These are phyloP conservation scores for Fusarium sp. DNA, from an alignment of 2,329 filamentous ascomycete species.

Conservation along the genomic window DNA sequence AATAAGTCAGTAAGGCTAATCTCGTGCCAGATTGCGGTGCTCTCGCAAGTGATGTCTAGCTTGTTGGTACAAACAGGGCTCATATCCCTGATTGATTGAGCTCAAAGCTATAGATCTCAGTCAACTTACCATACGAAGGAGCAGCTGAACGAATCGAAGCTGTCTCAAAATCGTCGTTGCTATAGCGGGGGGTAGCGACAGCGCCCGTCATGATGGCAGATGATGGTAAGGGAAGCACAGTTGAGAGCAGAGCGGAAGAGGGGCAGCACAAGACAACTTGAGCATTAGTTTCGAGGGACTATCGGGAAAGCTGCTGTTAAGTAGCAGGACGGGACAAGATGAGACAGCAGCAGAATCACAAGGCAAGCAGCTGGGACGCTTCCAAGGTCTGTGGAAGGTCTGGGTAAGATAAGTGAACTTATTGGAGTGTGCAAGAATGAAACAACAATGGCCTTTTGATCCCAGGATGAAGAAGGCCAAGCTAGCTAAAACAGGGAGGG, in stretches of 20 bases:
- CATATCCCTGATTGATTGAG: conserved; percentile 1
- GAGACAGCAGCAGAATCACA: conserved; percentile 26
- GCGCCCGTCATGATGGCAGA: conserved; percentile 48
- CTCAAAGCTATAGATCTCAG: not conserved
- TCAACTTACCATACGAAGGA: conserved; percentile 72
- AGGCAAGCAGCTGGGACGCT: conserved; percentile 28
- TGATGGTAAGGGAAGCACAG: conserved; percentile 22
- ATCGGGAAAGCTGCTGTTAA: conserved; percentile 29
- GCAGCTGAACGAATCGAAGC: conserved; percentile 73
- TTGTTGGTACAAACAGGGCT: conserved; percentile 14
- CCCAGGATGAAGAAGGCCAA: conserved; percentile 25
- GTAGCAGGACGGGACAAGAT: conserved; percentile 18
- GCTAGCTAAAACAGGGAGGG: conserved; percentile 44
- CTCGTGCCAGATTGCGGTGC: conserved; percentile 27
- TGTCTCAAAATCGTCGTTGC: conserved; percentile 71
- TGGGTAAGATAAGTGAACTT: conserved; percentile 36
- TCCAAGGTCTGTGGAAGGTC: conserved; percentile 25
- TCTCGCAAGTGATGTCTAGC: conserved; percentile 9
- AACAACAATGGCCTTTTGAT: conserved; percentile 37
- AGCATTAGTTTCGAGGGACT: conserved; percentile 40
- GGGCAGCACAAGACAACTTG: conserved; percentile 34
- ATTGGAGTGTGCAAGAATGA: conserved; percentile 21
- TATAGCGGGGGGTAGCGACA: conserved; percentile 50
- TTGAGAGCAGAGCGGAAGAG: conserved; percentile 34
- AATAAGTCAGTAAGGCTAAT: conserved; percentile 34